Evolutionary conservation across 73 alveolate species (phyloP).

Genomic region (Paraurostyla sp.): DNA sequence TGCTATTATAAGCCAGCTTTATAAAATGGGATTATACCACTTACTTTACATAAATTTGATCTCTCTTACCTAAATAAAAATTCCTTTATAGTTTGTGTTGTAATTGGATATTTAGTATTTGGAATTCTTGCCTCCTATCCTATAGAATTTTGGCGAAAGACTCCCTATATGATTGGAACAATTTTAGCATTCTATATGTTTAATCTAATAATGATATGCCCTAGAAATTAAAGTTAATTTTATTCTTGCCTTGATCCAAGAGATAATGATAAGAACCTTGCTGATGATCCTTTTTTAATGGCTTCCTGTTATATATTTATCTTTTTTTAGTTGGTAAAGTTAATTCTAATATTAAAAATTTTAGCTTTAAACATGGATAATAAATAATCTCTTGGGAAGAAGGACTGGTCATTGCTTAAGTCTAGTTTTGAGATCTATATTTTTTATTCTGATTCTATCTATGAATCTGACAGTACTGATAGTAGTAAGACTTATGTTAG

Average conservation of each 20-base stretch:
- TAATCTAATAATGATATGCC: not conserved
- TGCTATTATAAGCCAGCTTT: not conserved
- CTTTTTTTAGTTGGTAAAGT: not conserved
- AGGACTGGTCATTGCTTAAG: conserved; percentile 7
- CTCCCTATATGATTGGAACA: not conserved
- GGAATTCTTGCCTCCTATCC: conserved; percentile 19
- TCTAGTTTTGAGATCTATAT: not conserved
- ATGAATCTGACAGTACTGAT: not conserved
- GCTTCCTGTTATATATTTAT: not conserved
- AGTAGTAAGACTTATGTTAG: not conserved
- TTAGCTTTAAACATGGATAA: not conserved
- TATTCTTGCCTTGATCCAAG: not conserved
- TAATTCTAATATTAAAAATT: not conserved
- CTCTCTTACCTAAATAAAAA: not conserved
- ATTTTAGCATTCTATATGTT: not conserved
- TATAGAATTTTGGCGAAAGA: conserved; percentile 27
- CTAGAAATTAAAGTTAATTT: not conserved
- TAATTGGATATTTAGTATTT: not conserved
- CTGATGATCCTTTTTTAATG: not conserved
- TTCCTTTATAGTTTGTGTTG: not conserved
- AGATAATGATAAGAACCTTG: not conserved
- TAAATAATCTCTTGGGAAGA: not conserved
- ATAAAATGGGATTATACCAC: not conserved
- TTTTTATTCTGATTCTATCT: not conserved
- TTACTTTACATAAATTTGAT: not conserved